phyloP scores from a whole-genome alignment of 176 grass and related monocot genomes.

The Carex littledalei region DNA sequence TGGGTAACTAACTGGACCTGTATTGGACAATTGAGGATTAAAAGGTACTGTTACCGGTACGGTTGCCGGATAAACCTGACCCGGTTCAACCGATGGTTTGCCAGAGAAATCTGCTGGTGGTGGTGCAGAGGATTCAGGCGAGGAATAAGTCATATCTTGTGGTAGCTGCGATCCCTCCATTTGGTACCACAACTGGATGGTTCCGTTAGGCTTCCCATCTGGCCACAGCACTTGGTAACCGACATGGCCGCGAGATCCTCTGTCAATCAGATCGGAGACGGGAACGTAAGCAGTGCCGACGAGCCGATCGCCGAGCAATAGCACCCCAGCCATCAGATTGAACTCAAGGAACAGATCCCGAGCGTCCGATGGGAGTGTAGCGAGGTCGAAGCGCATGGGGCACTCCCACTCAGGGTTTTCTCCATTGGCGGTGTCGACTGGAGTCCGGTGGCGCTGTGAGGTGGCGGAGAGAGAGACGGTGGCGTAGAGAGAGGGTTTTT shows the following conservation, averaged over 20 bases:
- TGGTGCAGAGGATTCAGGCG: not conserved
- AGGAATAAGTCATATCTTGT: not conserved
- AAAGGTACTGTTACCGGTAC: not conserved
- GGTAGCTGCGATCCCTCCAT: slow-evolving; percentile 22
- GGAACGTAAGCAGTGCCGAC: slow-evolving; percentile 47
- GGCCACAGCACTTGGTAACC: slow-evolving; percentile 49
- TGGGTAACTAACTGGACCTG: not conserved
- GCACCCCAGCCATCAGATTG: slow-evolving; percentile 47
- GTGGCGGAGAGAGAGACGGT: slow-evolving; percentile 39
- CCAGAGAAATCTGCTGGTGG: slow-evolving; percentile 14
- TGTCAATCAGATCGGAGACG: slow-evolving; percentile 21
- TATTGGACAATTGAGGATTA: not conserved
- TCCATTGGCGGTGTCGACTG: slow-evolving; percentile 37
- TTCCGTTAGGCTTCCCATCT: slow-evolving; percentile 58
- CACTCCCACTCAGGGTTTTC: slow-evolving; percentile 53
- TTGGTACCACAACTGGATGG: slow-evolving; percentile 32
- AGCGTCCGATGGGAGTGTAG: not conserved
- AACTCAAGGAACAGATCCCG: slow-evolving; percentile 30
- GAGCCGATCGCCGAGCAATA: slow-evolving; percentile 39
- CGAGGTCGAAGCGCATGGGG: slow-evolving; percentile 35
- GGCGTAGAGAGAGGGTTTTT: slow-evolving; percentile 47
- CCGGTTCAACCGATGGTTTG: not conserved
- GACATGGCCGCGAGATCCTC: not conserved
- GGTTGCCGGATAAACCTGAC: slow-evolving; percentile 9
- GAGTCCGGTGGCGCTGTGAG: slow-evolving; percentile 42